These are phyloP conservation scores for Hygrophoropsis aurantiaca DNA, from an alignment of 768 basidiomycete genomes.

Conservation along the genomic window DNA sequence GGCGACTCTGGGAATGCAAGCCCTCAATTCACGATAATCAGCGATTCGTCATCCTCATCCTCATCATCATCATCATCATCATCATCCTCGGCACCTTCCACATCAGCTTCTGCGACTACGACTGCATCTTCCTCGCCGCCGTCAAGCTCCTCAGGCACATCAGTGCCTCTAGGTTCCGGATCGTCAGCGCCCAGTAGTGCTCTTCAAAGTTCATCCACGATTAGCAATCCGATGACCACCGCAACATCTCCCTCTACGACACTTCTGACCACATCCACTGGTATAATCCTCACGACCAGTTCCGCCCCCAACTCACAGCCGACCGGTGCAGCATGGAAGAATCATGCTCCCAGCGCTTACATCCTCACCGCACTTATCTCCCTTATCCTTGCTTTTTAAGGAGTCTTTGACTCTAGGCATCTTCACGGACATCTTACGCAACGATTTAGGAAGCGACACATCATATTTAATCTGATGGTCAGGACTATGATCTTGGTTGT, in stretches of 20 bases:
- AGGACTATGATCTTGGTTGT: conserved; percentile 10
- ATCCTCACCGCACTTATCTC: conserved; percentile 16
- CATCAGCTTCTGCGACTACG: conserved; percentile 1
- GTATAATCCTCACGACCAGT: conserved; percentile 6
- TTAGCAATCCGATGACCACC: not conserved
- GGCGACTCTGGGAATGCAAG: conserved; percentile 44
- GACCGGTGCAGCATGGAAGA: conserved; percentile 25
- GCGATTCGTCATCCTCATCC: conserved; percentile 52
- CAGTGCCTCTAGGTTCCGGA: not conserved
- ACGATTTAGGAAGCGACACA: not conserved
- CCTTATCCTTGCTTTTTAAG: conserved; percentile 16
- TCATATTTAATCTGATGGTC: conserved; percentile 14
- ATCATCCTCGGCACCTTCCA: too few species aligned
- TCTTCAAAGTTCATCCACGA: not conserved
- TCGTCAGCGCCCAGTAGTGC: not conserved
- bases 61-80: conserved; percentile 34
- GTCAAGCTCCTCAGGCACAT: not conserved
- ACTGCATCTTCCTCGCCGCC: conserved; percentile 5
- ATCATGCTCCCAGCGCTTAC: conserved; percentile 14
- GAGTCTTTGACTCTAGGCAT: conserved; percentile 6
- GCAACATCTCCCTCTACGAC: not conserved
- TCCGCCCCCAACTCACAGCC: conserved; percentile 10
- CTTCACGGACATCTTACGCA: conserved; percentile 9
- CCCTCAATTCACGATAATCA: conserved; percentile 42
- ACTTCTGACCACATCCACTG: conserved; percentile 1